Evolutionary conservation across 2,329 filamentous ascomycete species (phyloP).

Genomic region (Alternaria arborescens): DNA sequence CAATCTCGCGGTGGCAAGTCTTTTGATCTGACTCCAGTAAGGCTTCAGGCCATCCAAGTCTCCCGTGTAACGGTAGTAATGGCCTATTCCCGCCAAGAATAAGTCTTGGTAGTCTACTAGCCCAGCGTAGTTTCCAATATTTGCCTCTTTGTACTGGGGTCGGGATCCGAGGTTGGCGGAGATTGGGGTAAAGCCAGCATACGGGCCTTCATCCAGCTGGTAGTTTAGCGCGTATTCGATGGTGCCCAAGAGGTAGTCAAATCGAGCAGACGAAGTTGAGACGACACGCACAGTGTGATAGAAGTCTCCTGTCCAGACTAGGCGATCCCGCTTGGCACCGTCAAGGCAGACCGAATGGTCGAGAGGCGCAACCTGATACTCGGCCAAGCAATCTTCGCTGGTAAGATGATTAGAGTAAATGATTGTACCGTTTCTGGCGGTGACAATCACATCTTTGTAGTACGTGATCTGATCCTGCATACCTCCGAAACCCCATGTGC

Average conservation of each 20-base stretch:
- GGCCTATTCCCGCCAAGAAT: not conserved
- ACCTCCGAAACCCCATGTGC: constrained; percentile 53
- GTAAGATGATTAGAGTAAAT: constrained; percentile 5
- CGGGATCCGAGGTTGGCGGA: constrained; percentile 1
- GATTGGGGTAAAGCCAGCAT: constrained; percentile 2
- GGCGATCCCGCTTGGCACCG: constrained; percentile 54
- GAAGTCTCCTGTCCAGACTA: constrained; percentile 56
- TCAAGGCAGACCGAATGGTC: constrained; percentile 52
- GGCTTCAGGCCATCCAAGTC: no score
- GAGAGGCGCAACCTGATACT: constrained; percentile 52
- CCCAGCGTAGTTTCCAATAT: not conserved
- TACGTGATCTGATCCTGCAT: constrained; percentile 53
- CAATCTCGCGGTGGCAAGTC: no score
- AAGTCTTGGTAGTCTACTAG: constrained; percentile 11
- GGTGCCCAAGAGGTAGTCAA: constrained; percentile 48
- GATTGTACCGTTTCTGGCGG: constrained; percentile 3
- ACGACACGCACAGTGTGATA: constrained; percentile 54
- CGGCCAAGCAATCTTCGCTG: constrained; percentile 38
- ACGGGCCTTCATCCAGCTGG: not conserved
- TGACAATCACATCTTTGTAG: constrained; percentile 42
- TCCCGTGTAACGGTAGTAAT: no score
- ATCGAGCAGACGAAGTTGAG: constrained; percentile 46
- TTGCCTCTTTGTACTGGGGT: constrained; percentile 2
- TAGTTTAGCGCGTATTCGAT: constrained; percentile 24
- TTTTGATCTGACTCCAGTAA: no score